These are phyloP conservation scores for Rhododendron kiyosumense DNA, from an alignment of 148 eudicot species.

Conservation along the genomic window DNA sequence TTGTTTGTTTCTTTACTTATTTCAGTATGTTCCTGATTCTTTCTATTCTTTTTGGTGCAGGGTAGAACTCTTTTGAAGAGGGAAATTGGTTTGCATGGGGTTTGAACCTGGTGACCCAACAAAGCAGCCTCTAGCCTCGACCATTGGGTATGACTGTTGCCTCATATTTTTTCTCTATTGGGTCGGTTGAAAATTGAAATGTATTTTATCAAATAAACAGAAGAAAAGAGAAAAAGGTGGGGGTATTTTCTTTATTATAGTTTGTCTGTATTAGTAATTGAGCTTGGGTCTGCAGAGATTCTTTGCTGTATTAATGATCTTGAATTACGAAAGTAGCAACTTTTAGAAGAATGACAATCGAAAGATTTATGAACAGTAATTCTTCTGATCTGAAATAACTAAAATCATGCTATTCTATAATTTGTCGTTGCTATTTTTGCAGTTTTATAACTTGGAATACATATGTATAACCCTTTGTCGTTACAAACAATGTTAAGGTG, in stretches of 20 bases:
- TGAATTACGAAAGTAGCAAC: background rate
- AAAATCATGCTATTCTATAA: background rate
- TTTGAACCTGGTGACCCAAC: background rate
- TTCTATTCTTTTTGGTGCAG: background rate
- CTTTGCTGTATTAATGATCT: background rate
- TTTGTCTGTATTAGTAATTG: background rate
- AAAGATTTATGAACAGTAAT: background rate
- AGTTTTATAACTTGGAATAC: background rate
- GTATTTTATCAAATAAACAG: background rate
- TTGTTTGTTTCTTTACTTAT: background rate
- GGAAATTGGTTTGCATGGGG: background rate
- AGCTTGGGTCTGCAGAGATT: background rate
- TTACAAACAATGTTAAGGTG: background rate
- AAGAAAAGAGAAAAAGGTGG: background rate
- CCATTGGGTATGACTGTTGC: background rate
- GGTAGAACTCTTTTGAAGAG: background rate
- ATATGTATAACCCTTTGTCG: background rate
- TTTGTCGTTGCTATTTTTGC: background rate
- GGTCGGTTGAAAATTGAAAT: background rate
- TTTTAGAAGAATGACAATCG: background rate
- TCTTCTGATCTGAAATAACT: background rate
- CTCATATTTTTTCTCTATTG: background rate
- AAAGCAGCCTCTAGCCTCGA: background rate
- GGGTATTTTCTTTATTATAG: background rate
- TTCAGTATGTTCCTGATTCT: background rate